Evolutionary conservation across 805 yeast genomes (phyloP), one percentile per base, ranked within the genome.

Genomic region (Cyberlindnera euphorbiiphila): DNA sequence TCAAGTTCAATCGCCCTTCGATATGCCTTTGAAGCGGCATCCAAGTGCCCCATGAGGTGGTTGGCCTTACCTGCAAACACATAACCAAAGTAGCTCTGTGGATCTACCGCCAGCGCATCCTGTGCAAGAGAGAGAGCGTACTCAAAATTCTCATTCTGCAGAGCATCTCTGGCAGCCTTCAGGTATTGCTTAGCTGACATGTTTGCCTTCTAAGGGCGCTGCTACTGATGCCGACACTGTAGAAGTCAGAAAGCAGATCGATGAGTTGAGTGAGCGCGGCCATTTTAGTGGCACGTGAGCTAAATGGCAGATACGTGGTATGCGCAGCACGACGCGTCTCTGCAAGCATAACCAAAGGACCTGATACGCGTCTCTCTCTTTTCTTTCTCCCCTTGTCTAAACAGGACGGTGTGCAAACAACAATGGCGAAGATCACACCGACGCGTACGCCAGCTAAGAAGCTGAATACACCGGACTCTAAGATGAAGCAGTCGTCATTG

Each of bases 41-140:
- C 51, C 5, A 55, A 40, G 6, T 72, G 59, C 11, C 64, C 56
- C 36, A 69, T 49, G 8, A 72, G 55, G 41, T 77, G 78, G 39
- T 71, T 65, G 1, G 87, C 74, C 55, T 85, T 87, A 8, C 93
- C 96, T 33, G 74, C 62, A 50, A 88, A 78, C 4, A 85, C 70
- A 48, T 69, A 67, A 12, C 89, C 96, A 53, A 72, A 74, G 56
- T 79, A 82, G 56, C 75, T 74, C 7, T 66, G 48, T 4, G 68
- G 63, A 42, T 85, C 94, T 4, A 64, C 45, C 9, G 68, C 70
- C 9, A 87, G 57, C 4, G 76, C 81, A 25, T 75, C 73, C 19
- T 74, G 62, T 15, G 80, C 72, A 32, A 71, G 56, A 21, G 74
- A 76, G 22, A 80, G 60, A 5, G 85, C 86, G 18, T 71, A 69